These are phyloP conservation scores for Trifolium repens DNA, from an alignment of 306 rosid species.

Conservation along the genomic window DNA sequence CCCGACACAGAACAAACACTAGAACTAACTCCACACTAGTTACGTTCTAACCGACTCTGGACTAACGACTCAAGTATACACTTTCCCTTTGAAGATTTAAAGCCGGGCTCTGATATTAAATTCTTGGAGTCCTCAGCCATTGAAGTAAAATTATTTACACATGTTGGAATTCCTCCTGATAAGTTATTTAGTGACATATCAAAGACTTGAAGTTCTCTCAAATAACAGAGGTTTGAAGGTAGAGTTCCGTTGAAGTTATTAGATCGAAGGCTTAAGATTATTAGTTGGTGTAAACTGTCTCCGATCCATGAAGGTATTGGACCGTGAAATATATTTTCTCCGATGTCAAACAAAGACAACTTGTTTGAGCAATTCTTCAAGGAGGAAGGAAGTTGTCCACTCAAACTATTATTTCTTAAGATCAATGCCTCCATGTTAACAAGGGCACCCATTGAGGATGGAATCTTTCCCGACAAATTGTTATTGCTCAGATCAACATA, in stretches of 20 bases:
- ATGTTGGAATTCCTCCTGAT: neutral
- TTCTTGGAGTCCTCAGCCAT: neutral
- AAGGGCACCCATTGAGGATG: slow-evolving; percentile 5
- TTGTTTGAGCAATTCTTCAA: slow-evolving; percentile 3
- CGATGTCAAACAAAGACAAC: neutral
- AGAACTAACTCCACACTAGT: too few species aligned
- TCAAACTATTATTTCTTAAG: slow-evolving; percentile 34
- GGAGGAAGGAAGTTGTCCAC: neutral
- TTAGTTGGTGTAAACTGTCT: slow-evolving; percentile 12
- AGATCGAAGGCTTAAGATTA: neutral
- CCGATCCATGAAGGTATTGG: slow-evolving; percentile 39
- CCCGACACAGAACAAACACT: too few species aligned
- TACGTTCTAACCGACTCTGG: too few species aligned
- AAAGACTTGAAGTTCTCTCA: neutral
- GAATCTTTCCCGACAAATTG: slow-evolving; percentile 3
- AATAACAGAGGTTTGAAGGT: neutral
- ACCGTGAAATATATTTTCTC: slow-evolving; percentile 14
- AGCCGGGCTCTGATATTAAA: too few species aligned
- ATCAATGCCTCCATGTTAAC: neutral
- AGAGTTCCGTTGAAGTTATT: slow-evolving; percentile 13
- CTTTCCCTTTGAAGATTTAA: too few species aligned
- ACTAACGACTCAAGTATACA: too few species aligned
- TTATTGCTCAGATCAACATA: slow-evolving; percentile 23
- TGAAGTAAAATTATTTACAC: neutral
- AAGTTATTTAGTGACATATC: neutral